Percentiles rank a stretch among this genome's conserved stretches.
Conservation (phyloP, 148 eudicot genomes). For the Selenicereus undatus region DNA sequence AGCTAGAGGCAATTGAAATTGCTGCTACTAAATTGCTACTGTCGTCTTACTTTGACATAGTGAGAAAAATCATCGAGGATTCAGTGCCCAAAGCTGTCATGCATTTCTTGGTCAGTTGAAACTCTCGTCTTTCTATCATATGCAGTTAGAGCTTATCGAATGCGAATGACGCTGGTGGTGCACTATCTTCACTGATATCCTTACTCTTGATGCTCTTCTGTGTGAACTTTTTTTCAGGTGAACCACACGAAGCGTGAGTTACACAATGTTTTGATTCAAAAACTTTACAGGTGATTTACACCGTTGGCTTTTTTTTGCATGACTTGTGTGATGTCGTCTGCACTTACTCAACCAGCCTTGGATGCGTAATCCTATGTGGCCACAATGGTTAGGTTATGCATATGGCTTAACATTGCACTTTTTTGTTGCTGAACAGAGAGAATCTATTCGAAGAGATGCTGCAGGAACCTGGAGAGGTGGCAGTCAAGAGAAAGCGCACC, state of each 20-base stretch:
- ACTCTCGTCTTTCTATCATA: neutral
- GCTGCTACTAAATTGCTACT: conserved; percentile 41
- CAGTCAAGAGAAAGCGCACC: conserved; percentile 39
- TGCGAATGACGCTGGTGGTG: neutral
- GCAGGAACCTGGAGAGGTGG: conserved; percentile 49
- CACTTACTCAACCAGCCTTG: neutral
- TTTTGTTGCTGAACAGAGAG: conserved; percentile 28
- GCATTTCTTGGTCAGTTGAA: conserved; percentile 45
- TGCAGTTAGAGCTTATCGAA: neutral
- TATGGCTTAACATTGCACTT: conserved; percentile 9
- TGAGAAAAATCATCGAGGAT: conserved; percentile 47
- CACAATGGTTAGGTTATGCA: neutral
- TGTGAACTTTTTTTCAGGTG: conserved; percentile 28
- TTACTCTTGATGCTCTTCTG: neutral
- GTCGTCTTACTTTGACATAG: conserved; percentile 44
- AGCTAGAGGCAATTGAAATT: conserved; percentile 42
- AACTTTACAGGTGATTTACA: conserved; percentile 40
- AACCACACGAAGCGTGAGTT: conserved; percentile 48
- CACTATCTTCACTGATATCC: neutral
- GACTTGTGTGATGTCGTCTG: neutral
- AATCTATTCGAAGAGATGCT: conserved; percentile 47
- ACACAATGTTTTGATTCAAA: conserved; percentile 47
- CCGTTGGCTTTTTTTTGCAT: neutral
- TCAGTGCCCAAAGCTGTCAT: conserved; percentile 51
- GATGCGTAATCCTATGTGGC: neutral